phyloP scores from a whole-genome alignment of 257 asterid genomes.

The Primulina huaijiensis region DNA sequence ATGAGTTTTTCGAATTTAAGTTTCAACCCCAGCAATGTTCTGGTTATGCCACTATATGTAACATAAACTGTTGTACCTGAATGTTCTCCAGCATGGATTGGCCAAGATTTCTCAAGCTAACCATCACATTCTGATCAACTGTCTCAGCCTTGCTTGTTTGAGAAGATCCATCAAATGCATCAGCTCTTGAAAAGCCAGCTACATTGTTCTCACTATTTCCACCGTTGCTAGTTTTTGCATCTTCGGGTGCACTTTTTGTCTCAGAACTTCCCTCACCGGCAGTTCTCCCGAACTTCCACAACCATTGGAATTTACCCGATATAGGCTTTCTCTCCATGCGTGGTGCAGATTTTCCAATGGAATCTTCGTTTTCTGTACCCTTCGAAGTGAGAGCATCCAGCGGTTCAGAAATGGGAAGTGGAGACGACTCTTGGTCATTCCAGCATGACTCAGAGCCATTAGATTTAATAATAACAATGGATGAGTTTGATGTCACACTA shows the following conservation, averaged over 20 bases:
- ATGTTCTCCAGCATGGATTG: conserved; percentile 54
- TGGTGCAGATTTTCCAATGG: conserved; percentile 21
- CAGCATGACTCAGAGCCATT: conserved; percentile 33
- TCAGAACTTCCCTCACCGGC: conserved; percentile 31
- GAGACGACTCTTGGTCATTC: conserved; percentile 20
- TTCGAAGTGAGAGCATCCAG: conserved; percentile 29
- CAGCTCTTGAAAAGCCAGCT: conserved; percentile 20
- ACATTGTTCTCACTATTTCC: conserved; percentile 26
- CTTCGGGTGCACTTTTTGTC: conserved; percentile 27
- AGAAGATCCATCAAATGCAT: conserved; percentile 26
- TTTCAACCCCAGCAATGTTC: not conserved
- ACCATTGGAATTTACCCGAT: conserved; percentile 41
- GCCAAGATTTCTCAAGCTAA: conserved; percentile 47
- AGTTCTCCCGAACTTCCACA: conserved; percentile 42
- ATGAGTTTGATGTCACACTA: conserved; percentile 58
- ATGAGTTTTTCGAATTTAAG: not conserved
- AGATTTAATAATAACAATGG: conserved; percentile 29
- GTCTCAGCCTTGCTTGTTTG: conserved; percentile 38
- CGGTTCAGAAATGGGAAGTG: conserved; percentile 40
- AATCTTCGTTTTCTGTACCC: conserved; percentile 34
- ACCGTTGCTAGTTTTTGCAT: conserved; percentile 21
- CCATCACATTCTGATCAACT: conserved; percentile 40
- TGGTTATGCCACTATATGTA: not conserved
- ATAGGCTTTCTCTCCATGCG: conserved; percentile 27
- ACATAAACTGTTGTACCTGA: conserved; percentile 36